Evolutionary conservation across 192 early-diverging fungal genomes (phyloP).

Genomic region (Dissophora globulifera): DNA sequence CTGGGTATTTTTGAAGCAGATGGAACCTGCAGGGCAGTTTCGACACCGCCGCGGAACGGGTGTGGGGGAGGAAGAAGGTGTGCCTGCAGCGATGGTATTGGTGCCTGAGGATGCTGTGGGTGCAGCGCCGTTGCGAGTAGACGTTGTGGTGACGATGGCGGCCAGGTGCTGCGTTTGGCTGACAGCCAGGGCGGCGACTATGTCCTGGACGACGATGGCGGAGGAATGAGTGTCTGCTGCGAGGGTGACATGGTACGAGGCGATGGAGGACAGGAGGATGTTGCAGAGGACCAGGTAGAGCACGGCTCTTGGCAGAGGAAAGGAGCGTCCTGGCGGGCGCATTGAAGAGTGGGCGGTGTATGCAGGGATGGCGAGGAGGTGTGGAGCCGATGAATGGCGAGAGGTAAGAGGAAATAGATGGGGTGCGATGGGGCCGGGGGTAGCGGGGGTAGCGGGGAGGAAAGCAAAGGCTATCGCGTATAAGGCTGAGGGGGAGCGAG

Average conservation of each 20-base stretch:
- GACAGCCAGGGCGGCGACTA: neutral
- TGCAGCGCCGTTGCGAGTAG: neutral
- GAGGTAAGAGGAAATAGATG: neutral
- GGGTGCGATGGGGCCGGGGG: no score
- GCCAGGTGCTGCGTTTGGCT: no score
- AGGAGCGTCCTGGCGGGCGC: constrained; percentile 9
- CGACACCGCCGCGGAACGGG: neutral
- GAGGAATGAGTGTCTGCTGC: neutral
- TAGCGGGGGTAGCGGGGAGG: no score
- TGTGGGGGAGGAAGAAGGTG: neutral
- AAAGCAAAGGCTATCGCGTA: no score
- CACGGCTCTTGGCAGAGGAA: neutral
- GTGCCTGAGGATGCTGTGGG: no score
- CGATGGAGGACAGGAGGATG: neutral
- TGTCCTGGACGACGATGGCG: no score
- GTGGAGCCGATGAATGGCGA: neutral
- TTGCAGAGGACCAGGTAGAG: neutral
- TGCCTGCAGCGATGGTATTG: no score
- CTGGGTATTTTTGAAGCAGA: constrained; percentile 20
- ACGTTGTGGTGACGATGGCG: neutral
- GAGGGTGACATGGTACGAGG: neutral
- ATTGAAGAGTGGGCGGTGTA: neutral
- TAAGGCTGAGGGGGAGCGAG: no score
- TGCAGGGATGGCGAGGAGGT: neutral
- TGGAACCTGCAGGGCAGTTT: constrained; percentile 3